Evolutionary conservation across 306 rosid genomes (phyloP).

Genomic region (Lathyrus sativus): DNA sequence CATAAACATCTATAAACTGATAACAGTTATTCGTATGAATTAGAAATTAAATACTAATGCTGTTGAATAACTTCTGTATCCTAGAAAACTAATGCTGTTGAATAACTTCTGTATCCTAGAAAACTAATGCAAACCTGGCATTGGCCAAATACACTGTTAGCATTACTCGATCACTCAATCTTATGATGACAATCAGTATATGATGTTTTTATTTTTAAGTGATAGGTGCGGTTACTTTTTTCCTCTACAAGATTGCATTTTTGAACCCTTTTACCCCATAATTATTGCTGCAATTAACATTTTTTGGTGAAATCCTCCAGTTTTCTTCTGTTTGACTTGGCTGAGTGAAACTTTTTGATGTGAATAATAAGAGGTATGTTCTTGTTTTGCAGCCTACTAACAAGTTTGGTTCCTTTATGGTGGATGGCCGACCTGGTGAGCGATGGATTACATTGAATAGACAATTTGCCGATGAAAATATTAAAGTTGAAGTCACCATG

Average conservation of each 20-base stretch:
- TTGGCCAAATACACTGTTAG: neutral
- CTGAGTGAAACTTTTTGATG: neutral
- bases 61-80: too few species aligned
- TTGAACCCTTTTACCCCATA: neutral
- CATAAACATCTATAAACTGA: too few species aligned
- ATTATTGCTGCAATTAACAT: neutral
- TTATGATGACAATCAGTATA: conserved; percentile 13
- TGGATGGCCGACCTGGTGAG: conserved; percentile 73
- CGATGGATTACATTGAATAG: conserved; percentile 74
- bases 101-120: too few species aligned
- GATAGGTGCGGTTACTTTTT: neutral
- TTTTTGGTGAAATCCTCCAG: neutral
- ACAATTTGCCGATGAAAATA: conserved; percentile 60
- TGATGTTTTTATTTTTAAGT: conserved; percentile 4
- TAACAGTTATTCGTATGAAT: too few species aligned
- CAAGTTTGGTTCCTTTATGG: conserved; percentile 56
- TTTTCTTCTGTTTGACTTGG: conserved; percentile 15
- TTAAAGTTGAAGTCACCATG: conserved; percentile 81
- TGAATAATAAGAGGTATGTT: conserved; percentile 8
- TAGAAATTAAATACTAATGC: too few species aligned
- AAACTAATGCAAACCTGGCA: too few species aligned
- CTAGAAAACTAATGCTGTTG: too few species aligned
- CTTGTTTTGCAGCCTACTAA: conserved; percentile 55
- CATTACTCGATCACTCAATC: conserved; percentile 4
- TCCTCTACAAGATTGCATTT: neutral